A percentile compares a stretch with the other conserved stretches of the same genome.
These are phyloP conservation scores for Didymellaceae sp. DNA, from an alignment of 2,329 filamentous ascomycete species.

Conservation along the genomic window DNA sequence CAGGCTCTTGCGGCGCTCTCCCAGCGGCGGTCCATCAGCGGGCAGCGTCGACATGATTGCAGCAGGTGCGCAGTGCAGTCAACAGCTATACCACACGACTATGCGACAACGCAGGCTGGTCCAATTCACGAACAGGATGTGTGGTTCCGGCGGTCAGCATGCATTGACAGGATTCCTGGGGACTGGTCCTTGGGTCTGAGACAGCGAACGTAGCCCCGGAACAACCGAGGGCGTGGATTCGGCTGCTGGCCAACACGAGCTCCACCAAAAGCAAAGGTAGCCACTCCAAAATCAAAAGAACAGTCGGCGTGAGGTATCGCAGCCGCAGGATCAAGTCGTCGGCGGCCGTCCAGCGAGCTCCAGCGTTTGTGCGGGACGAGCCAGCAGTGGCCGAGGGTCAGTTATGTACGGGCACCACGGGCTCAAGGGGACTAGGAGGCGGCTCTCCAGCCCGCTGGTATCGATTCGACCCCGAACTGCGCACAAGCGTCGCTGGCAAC, in stretches of 20 bases:
- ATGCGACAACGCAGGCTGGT: constrained; percentile 17
- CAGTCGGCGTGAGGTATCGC: not conserved
- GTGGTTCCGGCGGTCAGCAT: constrained; percentile 21
- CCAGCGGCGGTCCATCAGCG: constrained; percentile 24
- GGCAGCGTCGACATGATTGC: constrained; percentile 40
- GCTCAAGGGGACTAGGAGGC: constrained; percentile 25
- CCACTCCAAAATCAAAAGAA: not conserved
- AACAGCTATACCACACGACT: not conserved
- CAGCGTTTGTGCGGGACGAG: constrained; percentile 19
- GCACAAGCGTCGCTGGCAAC: constrained; percentile 35
- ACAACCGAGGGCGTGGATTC: constrained; percentile 32
- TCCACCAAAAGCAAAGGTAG: constrained; percentile 1
- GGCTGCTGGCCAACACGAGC: constrained; percentile 13
- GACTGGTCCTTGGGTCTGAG: constrained; percentile 37
- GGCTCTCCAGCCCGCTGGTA: constrained; percentile 37
- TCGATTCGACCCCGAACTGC: constrained; percentile 32
- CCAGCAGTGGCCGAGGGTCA: constrained; percentile 21
- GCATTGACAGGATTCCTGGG: constrained; percentile 22
- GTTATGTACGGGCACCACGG: constrained; percentile 32
- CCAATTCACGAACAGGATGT: constrained; percentile 34
- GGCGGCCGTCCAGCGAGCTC: constrained; percentile 17
- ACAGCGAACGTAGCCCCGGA: constrained; percentile 35
- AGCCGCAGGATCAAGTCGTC: constrained; percentile 3
- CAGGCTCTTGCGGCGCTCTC: constrained; percentile 42
- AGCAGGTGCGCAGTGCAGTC: constrained; percentile 5